Conservation (phyloP, 2,329 filamentous ascomycete species). For the Ophiostoma triangulosporum region DNA sequence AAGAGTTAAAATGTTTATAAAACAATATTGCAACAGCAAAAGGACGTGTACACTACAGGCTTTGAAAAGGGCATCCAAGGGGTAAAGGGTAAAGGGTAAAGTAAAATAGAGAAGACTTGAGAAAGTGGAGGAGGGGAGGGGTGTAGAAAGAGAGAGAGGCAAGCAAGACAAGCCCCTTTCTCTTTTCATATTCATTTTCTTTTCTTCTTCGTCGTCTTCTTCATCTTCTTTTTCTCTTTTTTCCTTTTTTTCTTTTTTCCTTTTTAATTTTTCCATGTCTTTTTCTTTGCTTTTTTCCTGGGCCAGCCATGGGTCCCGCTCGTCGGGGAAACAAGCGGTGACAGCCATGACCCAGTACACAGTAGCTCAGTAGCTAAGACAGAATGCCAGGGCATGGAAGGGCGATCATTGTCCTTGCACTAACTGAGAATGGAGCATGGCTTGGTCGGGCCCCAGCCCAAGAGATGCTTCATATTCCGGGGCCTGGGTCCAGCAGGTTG, state of each 20-base stretch:
- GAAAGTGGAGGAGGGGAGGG: not conserved
- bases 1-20: not conserved
- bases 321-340: conserved; percentile 13
- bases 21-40: not conserved
- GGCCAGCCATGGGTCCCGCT: conserved; percentile 4
- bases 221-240: not conserved
- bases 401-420: conserved; percentile 6
- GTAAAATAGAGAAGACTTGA: too few relatives aligned
- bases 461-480: conserved; percentile 6
- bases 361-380: not conserved
- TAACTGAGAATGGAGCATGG: conserved; percentile 8
- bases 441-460: conserved; percentile 3
- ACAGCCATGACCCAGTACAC: conserved; percentile 3
- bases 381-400: conserved; percentile 7
- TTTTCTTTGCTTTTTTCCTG: conserved; percentile 7
- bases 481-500: conserved; percentile 7
- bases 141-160: not conserved
- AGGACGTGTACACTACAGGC: not conserved
- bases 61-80: not conserved
- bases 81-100: not conserved
- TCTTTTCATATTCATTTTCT: not conserved
- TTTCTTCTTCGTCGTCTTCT: not conserved
- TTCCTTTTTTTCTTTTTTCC: conserved; percentile 2
- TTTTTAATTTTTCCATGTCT: conserved; percentile 1
- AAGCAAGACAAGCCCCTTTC: not conserved